Evolutionary conservation across 1,284 basidiomycete species (phyloP), one percentile per base, ranked within the genome.

Genomic region (Irpex rosettiformis): DNA sequence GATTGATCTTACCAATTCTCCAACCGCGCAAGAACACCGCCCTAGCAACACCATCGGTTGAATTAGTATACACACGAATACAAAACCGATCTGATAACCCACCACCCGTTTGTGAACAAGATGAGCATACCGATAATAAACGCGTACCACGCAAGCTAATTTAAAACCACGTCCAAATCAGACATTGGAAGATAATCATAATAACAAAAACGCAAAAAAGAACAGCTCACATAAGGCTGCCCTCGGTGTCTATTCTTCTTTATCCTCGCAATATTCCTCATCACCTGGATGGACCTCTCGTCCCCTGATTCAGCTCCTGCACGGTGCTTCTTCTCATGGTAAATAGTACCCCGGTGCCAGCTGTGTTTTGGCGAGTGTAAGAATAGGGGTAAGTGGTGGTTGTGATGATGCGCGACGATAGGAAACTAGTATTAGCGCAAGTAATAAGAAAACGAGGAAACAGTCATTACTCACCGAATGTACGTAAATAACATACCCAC

Each of bases 401-500:
- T n/a, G n/a, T n/a, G n/a, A n/a, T n/a, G n/a, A n/a, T n/a, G n/a
- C n/a, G n/a, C n/a, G n/a, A n/a, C n/a, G n/a, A n/a, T n/a, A n/a
- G n/a, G n/a, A n/a, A n/a, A n/a, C n/a, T n/a, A n/a, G n/a, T n/a
- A n/a, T n/a, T n/a, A n/a, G n/a, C n/a, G n/a, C n/a, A 48, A 18
- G 16, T 6, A 48, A 18, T 7, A 28, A 43, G 25, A 28, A 24
- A 43, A 16, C 16, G n/a, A n/a, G n/a, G n/a, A n/a, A n/a, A n/a
- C n/a, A n/a, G n/a, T n/a, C n/a, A n/a, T n/a, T n/a, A 5, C 33
- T 13, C 29, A 61, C 60, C 70, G 62, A 52, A 71, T 70, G 43
- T 71, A 71, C 2, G 69, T 71, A 58, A 65, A 71, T 21, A 71
- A 56, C 64, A 71, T 67, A 1, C 65, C 70, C 1, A 63, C 60